phyloP scores from a whole-genome alignment of 176 grass and related monocot genomes.

The Musa schizocarpa region DNA sequence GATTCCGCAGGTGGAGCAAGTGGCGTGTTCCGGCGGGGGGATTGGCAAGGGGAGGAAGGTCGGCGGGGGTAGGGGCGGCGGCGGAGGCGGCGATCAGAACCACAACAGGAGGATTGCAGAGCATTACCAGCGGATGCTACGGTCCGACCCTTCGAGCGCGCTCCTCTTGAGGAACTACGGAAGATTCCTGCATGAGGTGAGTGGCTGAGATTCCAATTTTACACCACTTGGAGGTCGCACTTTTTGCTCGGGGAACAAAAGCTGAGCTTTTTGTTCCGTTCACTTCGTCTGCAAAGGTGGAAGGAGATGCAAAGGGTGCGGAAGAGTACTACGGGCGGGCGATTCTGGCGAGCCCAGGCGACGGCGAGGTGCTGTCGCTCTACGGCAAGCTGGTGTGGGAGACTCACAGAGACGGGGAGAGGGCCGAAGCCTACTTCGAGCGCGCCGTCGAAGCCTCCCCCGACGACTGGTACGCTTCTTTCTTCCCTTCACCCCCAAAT shows the following conservation, averaged over 20 bases:
- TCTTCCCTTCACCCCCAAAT: neutral
- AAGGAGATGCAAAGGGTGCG: slow-evolving; percentile 49
- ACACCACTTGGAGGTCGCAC: neutral
- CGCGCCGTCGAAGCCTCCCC: slow-evolving; percentile 67
- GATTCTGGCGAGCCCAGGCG: slow-evolving; percentile 47
- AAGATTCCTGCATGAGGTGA: slow-evolving; percentile 66
- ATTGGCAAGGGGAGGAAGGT: neutral
- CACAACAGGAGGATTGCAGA: slow-evolving; percentile 39
- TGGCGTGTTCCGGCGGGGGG: slow-evolving; percentile 8
- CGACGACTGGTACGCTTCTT: slow-evolving; percentile 47
- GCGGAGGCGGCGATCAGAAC: slow-evolving; percentile 29
- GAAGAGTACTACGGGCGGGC: slow-evolving; percentile 72
- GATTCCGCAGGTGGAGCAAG: neutral
- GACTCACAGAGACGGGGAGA: slow-evolving; percentile 48
- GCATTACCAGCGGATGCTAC: slow-evolving; percentile 51
- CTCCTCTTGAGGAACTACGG: slow-evolving; percentile 82
- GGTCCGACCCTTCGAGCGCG: slow-evolving; percentile 50
- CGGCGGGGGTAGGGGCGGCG: slow-evolving; percentile 27
- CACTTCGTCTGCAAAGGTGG: slow-evolving; percentile 24
- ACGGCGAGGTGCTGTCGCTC: slow-evolving; percentile 71
- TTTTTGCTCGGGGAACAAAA: neutral
- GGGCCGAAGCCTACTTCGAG: slow-evolving; percentile 57
- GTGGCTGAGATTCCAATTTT: neutral
- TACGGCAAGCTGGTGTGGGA: slow-evolving; percentile 81
- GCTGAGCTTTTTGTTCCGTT: neutral